phyloP scores from a whole-genome alignment of 495 filamentous ascomycete species.

The Annulohypoxylon maeteangense region DNA sequence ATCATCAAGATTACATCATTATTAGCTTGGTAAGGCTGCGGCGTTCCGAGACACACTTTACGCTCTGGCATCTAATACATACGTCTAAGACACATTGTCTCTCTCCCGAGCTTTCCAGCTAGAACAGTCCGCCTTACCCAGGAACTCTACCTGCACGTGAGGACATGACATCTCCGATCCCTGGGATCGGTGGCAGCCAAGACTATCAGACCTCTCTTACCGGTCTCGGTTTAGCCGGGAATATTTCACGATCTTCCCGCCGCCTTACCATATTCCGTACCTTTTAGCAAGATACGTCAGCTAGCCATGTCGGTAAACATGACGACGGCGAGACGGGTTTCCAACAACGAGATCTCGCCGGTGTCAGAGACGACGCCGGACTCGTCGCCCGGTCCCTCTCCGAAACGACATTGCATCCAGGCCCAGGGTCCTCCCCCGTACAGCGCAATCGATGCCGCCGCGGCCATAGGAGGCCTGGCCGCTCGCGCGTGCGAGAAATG shows the following conservation, averaged over 20 bases:
- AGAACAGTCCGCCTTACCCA: background rate
- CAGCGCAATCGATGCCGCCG: conserved; percentile 25
- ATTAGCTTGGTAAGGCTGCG: conserved; percentile 33
- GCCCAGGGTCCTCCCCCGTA: conserved; percentile 31
- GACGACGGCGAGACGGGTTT: conserved; percentile 27
- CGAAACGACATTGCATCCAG: conserved; percentile 37
- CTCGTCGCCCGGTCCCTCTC: conserved; percentile 41
- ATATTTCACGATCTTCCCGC: conserved; percentile 7
- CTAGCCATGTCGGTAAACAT: conserved; percentile 14
- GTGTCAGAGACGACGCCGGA: conserved; percentile 44
- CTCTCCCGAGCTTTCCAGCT: background rate
- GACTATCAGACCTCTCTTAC: conserved; percentile 5
- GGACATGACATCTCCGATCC: conserved; percentile 22
- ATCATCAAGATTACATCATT: conserved; percentile 39
- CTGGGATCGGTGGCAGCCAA: conserved; percentile 7
- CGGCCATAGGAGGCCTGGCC: conserved; percentile 29
- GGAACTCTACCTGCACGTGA: conserved; percentile 5
- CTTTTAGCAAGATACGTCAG: background rate
- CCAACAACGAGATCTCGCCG: conserved; percentile 34
- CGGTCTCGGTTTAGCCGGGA: conserved; percentile 7
- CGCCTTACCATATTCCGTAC: conserved; percentile 9
- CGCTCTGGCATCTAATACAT: background rate
- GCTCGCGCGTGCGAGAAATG: conserved; percentile 51
- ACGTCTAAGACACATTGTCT: conserved; percentile 2
- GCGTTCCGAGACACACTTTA: conserved; percentile 28